Conservation (phyloP, 2,329 filamentous ascomycete species). For the Zymoseptoria brevis region DNA sequence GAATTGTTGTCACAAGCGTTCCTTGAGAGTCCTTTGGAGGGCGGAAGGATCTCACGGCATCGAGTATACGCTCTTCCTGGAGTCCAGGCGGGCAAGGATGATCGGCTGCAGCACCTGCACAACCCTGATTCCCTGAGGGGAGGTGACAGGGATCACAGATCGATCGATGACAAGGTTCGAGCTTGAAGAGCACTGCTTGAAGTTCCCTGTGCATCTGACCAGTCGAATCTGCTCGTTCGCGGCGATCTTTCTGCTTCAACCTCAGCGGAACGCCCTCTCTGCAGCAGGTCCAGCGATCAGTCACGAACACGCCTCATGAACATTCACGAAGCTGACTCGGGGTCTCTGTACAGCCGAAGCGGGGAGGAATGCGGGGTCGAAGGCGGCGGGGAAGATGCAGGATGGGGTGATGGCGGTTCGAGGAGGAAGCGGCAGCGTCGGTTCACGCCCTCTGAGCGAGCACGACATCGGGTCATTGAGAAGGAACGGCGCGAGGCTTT, state of each 20-base stretch:
- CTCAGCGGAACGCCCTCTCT: background rate
- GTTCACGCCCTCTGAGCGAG: constrained; percentile 6
- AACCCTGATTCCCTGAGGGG: background rate
- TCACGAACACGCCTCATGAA: background rate
- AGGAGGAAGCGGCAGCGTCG: constrained; percentile 3
- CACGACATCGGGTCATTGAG: constrained; percentile 11
- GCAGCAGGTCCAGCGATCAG: too few relatives aligned
- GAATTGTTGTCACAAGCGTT: too few relatives aligned
- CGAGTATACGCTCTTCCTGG: too few relatives aligned
- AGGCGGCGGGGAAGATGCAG: background rate
- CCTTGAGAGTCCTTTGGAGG: too few relatives aligned
- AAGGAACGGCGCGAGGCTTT: constrained; percentile 12
- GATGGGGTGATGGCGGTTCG: background rate
- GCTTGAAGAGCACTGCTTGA: background rate
- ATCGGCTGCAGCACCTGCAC: background rate
- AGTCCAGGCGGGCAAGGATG: too few relatives aligned
- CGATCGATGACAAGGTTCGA: background rate
- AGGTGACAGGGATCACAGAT: background rate
- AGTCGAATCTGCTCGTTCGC: background rate
- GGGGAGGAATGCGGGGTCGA: background rate
- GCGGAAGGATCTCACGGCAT: too few relatives aligned
- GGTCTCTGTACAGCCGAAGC: background rate
- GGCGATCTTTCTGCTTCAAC: background rate
- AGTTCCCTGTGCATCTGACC: background rate
- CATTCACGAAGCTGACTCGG: background rate